phyloP scores from a whole-genome alignment of 169 alveolate genomes.

The Cryptosporidium muris region DNA sequence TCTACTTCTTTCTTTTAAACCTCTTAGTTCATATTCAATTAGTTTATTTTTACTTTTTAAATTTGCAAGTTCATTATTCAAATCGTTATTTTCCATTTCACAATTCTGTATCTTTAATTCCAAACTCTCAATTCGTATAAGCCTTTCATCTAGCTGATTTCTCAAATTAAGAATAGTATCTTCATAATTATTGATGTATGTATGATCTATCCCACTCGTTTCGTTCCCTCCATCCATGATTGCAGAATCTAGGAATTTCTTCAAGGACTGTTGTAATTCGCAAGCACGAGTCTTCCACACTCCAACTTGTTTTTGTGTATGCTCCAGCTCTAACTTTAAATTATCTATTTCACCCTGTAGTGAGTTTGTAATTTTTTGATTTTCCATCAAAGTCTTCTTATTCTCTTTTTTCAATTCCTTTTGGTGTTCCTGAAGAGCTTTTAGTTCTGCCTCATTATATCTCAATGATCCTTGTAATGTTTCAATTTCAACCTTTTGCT shows the following conservation, averaged over 20 bases:
- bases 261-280: conserved; percentile 57
- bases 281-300: conserved; percentile 58
- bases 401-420: conserved; percentile 21
- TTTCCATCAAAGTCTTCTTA: conserved; percentile 34
- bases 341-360: conserved; percentile 49
- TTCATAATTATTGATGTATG: conserved; percentile 45
- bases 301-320: conserved; percentile 56
- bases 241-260: conserved; percentile 64
- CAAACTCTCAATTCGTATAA: conserved; percentile 39
- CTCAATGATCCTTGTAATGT: conserved; percentile 17
- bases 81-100: conserved; percentile 15
- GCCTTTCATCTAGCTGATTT: conserved; percentile 60
- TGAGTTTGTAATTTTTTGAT: conserved; percentile 24
- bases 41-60: conserved; percentile 33
- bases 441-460: conserved; percentile 17
- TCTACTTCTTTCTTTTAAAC: conserved; percentile 38
- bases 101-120: conserved; percentile 32
- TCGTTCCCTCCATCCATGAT: conserved; percentile 40
- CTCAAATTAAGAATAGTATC: conserved; percentile 43
- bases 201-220: conserved; percentile 1
- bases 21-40: conserved; percentile 43
- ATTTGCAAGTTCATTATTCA: conserved; percentile 18
- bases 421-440: conserved; percentile 20
- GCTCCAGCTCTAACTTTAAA: conserved; percentile 53
- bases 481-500: conserved; percentile 50